Evolutionary conservation across 176 grass and related monocot species (phyloP).

Genomic region (Lolium multiflorum): DNA sequence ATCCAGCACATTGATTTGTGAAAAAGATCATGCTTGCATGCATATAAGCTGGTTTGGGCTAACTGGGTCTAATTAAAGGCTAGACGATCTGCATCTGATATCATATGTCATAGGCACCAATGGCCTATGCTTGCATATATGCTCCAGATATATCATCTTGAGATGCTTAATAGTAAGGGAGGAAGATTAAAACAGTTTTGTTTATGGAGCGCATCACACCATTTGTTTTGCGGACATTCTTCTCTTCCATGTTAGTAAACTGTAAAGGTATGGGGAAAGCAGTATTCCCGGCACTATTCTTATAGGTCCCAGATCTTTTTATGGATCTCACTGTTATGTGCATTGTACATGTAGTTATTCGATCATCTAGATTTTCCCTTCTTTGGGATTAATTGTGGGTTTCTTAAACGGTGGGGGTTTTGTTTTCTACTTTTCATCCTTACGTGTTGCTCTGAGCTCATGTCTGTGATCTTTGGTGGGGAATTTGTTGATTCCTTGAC

Average conservation of each 20-base stretch:
- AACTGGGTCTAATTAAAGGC: constrained; percentile 47
- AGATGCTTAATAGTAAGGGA: constrained; percentile 44
- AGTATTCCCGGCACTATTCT: constrained; percentile 72
- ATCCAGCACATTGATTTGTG: constrained; percentile 25
- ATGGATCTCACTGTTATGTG: constrained; percentile 66
- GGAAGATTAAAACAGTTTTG: constrained; percentile 48
- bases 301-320: constrained; percentile 63
- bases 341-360: constrained; percentile 70
- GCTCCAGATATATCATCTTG: constrained; percentile 55
- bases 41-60: constrained; percentile 25
- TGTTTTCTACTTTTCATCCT: constrained; percentile 8
- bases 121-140: constrained; percentile 59
- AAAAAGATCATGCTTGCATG: constrained; percentile 55
- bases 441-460: neutral
- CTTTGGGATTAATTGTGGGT: constrained; percentile 33
- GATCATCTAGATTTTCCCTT: constrained; percentile 41
- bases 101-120: constrained; percentile 73
- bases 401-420: constrained; percentile 28
- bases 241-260: constrained; percentile 65
- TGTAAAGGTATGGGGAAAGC: constrained; percentile 58
- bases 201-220: constrained; percentile 57
- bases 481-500: neutral
- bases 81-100: constrained; percentile 62
- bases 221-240: constrained; percentile 62
- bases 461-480: neutral